phyloP scores from a whole-genome alignment of 2,329 filamentous ascomycete genomes.

The Penicillium sp. region DNA sequence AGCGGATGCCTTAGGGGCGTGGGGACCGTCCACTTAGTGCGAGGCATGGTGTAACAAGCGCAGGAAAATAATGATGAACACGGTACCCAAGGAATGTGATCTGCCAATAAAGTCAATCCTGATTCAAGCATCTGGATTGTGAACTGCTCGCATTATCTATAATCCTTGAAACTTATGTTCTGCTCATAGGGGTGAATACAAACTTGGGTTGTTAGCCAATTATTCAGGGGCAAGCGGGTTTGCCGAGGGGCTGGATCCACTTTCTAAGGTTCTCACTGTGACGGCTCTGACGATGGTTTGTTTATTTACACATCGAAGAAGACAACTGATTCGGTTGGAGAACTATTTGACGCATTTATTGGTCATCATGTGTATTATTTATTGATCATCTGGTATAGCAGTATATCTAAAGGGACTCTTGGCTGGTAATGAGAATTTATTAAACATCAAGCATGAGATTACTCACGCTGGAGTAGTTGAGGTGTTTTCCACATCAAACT shows the following conservation, averaged over 20 bases:
- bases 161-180: neutral
- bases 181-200: neutral
- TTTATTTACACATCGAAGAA: neutral
- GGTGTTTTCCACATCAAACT: constrained; percentile 36
- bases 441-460: neutral
- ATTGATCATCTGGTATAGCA: neutral
- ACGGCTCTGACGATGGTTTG: neutral
- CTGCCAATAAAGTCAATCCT: neutral
- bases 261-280: neutral
- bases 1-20: constrained; percentile 6
- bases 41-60: constrained; percentile 7
- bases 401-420: neutral
- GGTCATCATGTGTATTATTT: neutral
- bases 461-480: constrained; percentile 1
- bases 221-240: neutral
- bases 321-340: neutral
- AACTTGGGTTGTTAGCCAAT: neutral
- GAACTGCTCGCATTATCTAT: neutral
- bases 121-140: neutral
- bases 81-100: neutral
- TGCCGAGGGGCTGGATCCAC: neutral
- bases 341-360: neutral
- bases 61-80: constrained; percentile 18
- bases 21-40: constrained; percentile 22
- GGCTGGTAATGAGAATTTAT: neutral